Evolutionary conservation across 2,329 filamentous ascomycete genomes (phyloP).

Genomic region (Juglanconis juglandina): DNA sequence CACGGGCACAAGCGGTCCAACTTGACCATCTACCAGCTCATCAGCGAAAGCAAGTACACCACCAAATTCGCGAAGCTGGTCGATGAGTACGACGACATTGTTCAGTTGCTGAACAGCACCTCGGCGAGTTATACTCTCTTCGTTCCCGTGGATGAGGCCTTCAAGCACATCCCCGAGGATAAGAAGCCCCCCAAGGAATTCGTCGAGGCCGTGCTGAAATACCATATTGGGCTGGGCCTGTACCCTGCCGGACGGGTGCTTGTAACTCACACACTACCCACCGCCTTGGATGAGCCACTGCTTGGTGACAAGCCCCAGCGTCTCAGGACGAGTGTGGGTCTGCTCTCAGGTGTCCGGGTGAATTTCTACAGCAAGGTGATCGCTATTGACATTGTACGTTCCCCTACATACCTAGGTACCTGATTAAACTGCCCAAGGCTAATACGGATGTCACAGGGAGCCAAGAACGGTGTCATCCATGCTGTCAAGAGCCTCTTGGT

Average conservation of each 20-base stretch:
- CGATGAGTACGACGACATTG: slow-evolving; percentile 67
- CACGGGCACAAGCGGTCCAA: slow-evolving; percentile 46
- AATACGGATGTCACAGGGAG: slow-evolving; percentile 43
- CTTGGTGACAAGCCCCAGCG: slow-evolving; percentile 69
- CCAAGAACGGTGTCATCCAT: slow-evolving; percentile 79
- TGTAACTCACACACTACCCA: slow-evolving; percentile 70
- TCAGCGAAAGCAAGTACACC: slow-evolving; percentile 72
- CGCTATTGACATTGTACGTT: slow-evolving; percentile 64
- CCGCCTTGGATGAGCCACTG: slow-evolving; percentile 53
- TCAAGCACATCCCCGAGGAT: slow-evolving; percentile 56
- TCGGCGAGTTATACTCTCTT: slow-evolving; percentile 75
- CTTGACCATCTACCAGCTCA: slow-evolving; percentile 75
- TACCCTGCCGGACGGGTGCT: slow-evolving; percentile 67
- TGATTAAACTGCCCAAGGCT: background rate
- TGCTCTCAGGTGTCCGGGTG: slow-evolving; percentile 60
- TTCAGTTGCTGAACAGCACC: slow-evolving; percentile 71
- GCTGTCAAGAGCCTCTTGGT: slow-evolving; percentile 71
- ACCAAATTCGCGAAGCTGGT: slow-evolving; percentile 74
- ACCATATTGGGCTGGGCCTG: slow-evolving; percentile 69
- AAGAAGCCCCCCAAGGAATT: slow-evolving; percentile 67
- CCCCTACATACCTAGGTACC: no score
- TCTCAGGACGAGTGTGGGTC: slow-evolving; percentile 62
- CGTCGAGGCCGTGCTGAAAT: slow-evolving; percentile 65
- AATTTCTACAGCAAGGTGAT: slow-evolving; percentile 76
- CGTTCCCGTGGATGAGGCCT: slow-evolving; percentile 73